Base-by-base conservation (phyloP, 2,329 filamentous ascomycete species). In the Arthrobotrys musiformis region DNA sequence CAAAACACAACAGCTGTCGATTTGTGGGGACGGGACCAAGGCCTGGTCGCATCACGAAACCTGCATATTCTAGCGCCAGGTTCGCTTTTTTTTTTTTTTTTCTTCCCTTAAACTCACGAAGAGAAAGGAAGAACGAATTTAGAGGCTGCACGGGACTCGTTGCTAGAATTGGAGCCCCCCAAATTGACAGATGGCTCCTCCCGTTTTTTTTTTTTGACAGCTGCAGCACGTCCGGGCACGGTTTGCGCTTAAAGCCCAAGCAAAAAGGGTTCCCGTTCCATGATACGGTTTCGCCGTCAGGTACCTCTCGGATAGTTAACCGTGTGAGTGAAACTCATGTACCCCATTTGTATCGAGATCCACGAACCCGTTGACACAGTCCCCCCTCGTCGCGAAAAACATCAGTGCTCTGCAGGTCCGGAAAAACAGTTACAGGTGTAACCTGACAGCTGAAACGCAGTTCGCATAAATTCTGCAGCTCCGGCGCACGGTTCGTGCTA, bases 381-480 rank as follows among this genome's bases (percentile, higher is more conserved):
- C 44, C 15, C 30, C 8, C 30, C 44, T 37, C 33, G 33, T 37
- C 33, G 33, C 33, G 33, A n/a, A n/a, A n/a, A n/a, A n/a, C n/a
- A n/a, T n/a, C n/a, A 35, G 30, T 5, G 5, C 11, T 35, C 11
- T 35, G 64, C 64, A 58, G 50, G 60, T 61, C 69, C 61, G 52
- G 70, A 60, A 61, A 74, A 68, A 68, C 52, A 54, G 9, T 15
- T 24, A 13, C 28, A 56, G 28, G 44, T 64, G 63, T 33, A 63
- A 70, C 58, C 63, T 74, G 64, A 70, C 58, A 76, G 64, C 46
- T 76, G 72, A 76, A 76, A 76, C 72, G 46, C 7, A 52, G 37
- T 72, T 76, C 64, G 72, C 72, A 64, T 72, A 72, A 72, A 72
- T 72, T 40, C 63, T 76, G 72, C 72, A 76, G 72, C 64, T 76